Evolutionary conservation across 2,329 filamentous ascomycete species (phyloP), one percentile per base, ranked within the genome.

Genomic region (Colletotrichum magnum): DNA sequence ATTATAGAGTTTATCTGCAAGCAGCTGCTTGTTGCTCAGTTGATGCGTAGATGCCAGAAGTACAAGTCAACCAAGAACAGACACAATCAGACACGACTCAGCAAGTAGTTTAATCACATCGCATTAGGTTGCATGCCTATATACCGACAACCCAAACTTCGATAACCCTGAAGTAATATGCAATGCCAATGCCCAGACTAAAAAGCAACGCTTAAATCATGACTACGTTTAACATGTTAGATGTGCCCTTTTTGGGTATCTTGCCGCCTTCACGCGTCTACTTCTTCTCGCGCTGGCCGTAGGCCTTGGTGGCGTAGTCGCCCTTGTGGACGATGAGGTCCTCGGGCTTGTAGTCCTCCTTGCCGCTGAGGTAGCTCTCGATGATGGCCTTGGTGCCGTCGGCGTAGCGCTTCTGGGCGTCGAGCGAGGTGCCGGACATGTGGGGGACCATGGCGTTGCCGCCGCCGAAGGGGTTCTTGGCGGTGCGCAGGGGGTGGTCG

Each of bases 391-490:
- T 97, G 82, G 90, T 93, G 76, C 94, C 94, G 73, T 91, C 87
- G 77, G 94, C 94, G 80, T 97, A 97, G 74, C 94, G 90, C 85
- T 94, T 92, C 88, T 99, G 96, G 69, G 96, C 96, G 80, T 99
- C 96, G 79, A 99, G 92, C n/a, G 95, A 97, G 68, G 95, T 98
- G 80, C 96, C 96, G 13, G 94, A 97, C 94, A 98, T 97, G 90
- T 98, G 96, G 66, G 96, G 94, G 70, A 98, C 95, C 93, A 96
- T 99, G 85, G 95, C 96, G 85, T 98, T 98, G 80, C 96, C 96
- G 79, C 95, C 96, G 75, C 95, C 95, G 88, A 94, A 97, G 80
- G 93, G 93, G 89, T 95, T 96, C 89, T 95, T 92, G 81, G 94
- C 95, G 81, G 92, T 93, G 81, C 96, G 94, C 78, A 99, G 93